phyloP scores from a whole-genome alignment of 2,329 filamentous ascomycete genomes.

The Cladophialophora psammophila region DNA sequence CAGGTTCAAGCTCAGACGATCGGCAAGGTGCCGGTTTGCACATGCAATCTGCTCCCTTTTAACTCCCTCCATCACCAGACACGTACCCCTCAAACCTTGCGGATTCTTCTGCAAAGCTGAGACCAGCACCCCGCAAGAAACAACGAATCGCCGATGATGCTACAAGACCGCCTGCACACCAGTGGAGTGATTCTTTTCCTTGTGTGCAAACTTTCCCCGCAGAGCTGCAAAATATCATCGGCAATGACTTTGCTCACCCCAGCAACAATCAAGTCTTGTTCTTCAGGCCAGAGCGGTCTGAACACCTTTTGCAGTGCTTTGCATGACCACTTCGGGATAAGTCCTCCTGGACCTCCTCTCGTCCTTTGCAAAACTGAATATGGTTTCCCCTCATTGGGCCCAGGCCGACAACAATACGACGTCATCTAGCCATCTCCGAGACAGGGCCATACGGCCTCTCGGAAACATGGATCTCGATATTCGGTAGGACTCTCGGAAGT shows the following conservation, averaged over 20 bases:
- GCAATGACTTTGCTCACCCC: neutral
- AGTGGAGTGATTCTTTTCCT: neutral
- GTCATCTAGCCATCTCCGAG: neutral
- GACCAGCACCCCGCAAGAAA: conserved; percentile 24
- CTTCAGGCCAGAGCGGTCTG: neutral
- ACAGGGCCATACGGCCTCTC: neutral
- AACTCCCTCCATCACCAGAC: neutral
- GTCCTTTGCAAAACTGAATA: neutral
- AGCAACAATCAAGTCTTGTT: neutral
- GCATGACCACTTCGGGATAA: neutral
- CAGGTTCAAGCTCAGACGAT: neutral
- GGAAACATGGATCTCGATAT: conserved; percentile 5
- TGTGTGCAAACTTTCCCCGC: neutral
- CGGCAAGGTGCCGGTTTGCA: neutral
- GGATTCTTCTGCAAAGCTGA: conserved; percentile 10
- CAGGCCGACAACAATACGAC: neutral
- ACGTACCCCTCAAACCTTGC: conserved; percentile 21
- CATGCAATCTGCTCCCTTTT: conserved; percentile 10
- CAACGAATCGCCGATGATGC: conserved; percentile 17
- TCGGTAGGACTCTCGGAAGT: neutral
- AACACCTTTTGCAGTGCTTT: neutral
- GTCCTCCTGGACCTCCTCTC: neutral
- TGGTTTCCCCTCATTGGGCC: neutral
- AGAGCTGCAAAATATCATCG: conserved; percentile 1
- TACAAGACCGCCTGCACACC: neutral